Evolutionary conservation across 805 yeast genomes (phyloP).

Genomic region (Candida tammaniensis): DNA sequence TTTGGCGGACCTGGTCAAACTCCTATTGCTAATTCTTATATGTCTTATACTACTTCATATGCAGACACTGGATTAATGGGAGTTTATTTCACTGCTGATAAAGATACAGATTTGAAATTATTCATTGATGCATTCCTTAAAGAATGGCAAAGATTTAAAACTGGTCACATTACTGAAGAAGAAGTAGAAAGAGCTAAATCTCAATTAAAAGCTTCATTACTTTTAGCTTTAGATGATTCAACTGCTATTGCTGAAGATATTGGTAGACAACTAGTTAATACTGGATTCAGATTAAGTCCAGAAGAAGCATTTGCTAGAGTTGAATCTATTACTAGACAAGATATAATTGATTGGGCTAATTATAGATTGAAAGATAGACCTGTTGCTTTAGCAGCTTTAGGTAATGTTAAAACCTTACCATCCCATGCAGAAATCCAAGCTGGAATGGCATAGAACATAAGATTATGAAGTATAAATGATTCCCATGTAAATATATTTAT

Average conservation of each 20-base stretch:
- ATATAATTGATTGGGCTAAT: slow-evolving; percentile 85
- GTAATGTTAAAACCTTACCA: slow-evolving; percentile 73
- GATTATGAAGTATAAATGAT: no score
- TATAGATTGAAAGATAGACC: slow-evolving; percentile 75
- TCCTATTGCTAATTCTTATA: slow-evolving; percentile 86
- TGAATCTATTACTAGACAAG: slow-evolving; percentile 72
- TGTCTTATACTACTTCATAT: slow-evolving; percentile 96
- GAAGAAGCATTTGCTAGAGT: slow-evolving; percentile 74
- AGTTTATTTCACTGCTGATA: slow-evolving; percentile 83
- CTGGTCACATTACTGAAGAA: slow-evolving; percentile 71
- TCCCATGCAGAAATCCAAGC: slow-evolving; percentile 54
- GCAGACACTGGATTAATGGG: slow-evolving; percentile 99
- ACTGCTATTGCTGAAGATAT: slow-evolving; percentile 97
- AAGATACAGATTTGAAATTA: slow-evolving; percentile 59
- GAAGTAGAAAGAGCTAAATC: slow-evolving; percentile 95
- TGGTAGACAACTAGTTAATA: slow-evolving; percentile 94
- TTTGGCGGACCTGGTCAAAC: slow-evolving; percentile 53
- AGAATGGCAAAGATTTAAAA: slow-evolving; percentile 87
- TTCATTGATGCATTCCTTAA: slow-evolving; percentile 71
- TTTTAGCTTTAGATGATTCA: slow-evolving; percentile 88
- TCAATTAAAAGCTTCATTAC: slow-evolving; percentile 87
- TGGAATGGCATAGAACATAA: slow-evolving; percentile 23
- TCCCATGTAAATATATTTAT: slow-evolving; percentile 5
- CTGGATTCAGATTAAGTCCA: slow-evolving; percentile 76
- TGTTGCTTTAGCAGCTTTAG: slow-evolving; percentile 87